Conservation (phyloP, 164 flowering plant species). For the Dillenia turbinata region DNA sequence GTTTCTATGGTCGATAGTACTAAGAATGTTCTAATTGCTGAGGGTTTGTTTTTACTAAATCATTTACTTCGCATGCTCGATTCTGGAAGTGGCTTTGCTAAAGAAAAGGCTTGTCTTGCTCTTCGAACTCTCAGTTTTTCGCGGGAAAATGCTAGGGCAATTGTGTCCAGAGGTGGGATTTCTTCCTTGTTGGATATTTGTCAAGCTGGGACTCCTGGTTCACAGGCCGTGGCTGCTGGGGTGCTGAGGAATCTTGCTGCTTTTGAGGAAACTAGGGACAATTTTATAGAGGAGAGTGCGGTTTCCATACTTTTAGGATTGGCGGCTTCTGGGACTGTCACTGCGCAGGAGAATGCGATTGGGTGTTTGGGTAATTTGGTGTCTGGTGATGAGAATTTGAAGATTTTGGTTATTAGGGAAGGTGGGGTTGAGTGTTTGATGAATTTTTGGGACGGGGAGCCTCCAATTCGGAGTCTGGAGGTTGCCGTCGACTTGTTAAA, state of each 20-base stretch:
- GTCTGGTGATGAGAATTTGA: constrained; percentile 46
- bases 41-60: constrained; percentile 67
- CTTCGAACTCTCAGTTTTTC: constrained; percentile 59
- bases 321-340: constrained; percentile 54
- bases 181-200: constrained; percentile 77
- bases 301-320: constrained; percentile 47
- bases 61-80: constrained; percentile 74
- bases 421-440: constrained; percentile 64
- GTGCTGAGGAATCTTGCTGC: constrained; percentile 70
- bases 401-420: constrained; percentile 55
- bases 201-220: constrained; percentile 64
- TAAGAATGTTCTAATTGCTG: constrained; percentile 62
- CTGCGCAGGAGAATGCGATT: constrained; percentile 70
- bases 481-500: constrained; percentile 52
- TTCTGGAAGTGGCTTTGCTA: constrained; percentile 75
- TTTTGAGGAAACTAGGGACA: constrained; percentile 50
- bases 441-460: constrained; percentile 67
- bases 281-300: constrained; percentile 70
- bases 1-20: constrained; percentile 67
- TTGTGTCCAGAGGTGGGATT: constrained; percentile 77
- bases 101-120: constrained; percentile 72
- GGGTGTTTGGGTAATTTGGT: constrained; percentile 72
- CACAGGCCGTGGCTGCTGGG: constrained; percentile 77
- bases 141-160: constrained; percentile 78
- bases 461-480: constrained; percentile 38